A percentile compares a stretch with the other conserved stretches of the same genome.
Conservation (phyloP, 1,284 basidiomycete species). For the Trametes polyzona region DNA sequence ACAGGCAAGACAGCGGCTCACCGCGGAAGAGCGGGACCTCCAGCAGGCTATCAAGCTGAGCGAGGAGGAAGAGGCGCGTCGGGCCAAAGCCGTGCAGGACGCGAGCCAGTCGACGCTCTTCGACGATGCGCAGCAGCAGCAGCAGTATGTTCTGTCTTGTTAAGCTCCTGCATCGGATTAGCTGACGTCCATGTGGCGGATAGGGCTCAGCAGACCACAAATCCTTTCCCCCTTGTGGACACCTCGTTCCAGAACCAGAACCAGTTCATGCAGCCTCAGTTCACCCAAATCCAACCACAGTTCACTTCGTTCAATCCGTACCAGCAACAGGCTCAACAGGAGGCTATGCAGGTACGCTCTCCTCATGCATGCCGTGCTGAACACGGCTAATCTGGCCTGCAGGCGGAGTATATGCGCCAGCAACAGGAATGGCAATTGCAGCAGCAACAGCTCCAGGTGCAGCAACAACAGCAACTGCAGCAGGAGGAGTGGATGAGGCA, state of each 20-base stretch:
- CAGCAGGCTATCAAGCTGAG: slow-evolving; percentile 80
- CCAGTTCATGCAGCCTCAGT: slow-evolving; percentile 61
- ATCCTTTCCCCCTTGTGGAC: slow-evolving; percentile 74
- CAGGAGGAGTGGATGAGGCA: slow-evolving; percentile 75
- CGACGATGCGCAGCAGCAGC: slow-evolving; percentile 83
- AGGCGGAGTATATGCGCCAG: slow-evolving; percentile 76
- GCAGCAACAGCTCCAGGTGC: slow-evolving; percentile 49
- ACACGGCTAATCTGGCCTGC: background rate
- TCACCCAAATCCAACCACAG: slow-evolving; percentile 70
- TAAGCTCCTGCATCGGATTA: too few relatives aligned
- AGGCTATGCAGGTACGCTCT: slow-evolving; percentile 62
- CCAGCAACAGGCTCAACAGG: slow-evolving; percentile 91
- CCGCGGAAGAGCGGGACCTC: slow-evolving; percentile 80
- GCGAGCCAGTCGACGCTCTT: slow-evolving; percentile 81
- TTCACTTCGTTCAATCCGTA: slow-evolving; percentile 96
- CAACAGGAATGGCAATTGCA: slow-evolving; percentile 70
- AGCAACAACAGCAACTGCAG: slow-evolving; percentile 62
- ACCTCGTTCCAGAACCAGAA: slow-evolving; percentile 52
- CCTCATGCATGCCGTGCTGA: background rate
- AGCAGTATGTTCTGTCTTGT: too few relatives aligned
- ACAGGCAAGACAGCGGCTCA: slow-evolving; percentile 52
- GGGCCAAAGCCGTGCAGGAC: slow-evolving; percentile 72
- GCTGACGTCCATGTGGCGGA: too few relatives aligned
- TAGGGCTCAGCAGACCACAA: slow-evolving; percentile 40
- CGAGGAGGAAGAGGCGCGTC: slow-evolving; percentile 84